Conservation (phyloP, 2,329 filamentous ascomycete species). For the Fusarium sp. region DNA sequence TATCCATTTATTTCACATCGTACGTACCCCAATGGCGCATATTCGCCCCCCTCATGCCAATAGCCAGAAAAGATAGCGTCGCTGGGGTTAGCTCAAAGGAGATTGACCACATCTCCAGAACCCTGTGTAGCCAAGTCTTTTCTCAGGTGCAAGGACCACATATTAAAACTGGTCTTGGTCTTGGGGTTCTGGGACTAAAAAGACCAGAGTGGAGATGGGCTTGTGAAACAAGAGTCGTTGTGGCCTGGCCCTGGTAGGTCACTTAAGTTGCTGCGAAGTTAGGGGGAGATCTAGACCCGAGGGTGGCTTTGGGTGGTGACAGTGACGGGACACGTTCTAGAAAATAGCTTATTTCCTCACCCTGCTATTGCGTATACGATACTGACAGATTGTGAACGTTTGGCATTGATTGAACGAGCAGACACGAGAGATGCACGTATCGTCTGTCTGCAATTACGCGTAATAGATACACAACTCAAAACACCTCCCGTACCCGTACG, state of each 20-base stretch:
- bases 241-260: not conserved
- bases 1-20: not conserved
- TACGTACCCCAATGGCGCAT: not conserved
- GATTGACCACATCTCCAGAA: not conserved
- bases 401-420: not conserved
- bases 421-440: not conserved
- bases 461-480: conserved; percentile 4
- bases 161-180: not conserved
- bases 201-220: not conserved
- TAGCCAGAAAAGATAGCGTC: not conserved
- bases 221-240: not conserved
- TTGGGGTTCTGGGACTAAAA: not conserved
- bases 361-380: not conserved
- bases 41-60: not conserved
- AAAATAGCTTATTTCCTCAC: not conserved
- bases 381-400: not conserved
- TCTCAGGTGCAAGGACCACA: conserved; percentile 6
- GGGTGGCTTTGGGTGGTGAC: not conserved
- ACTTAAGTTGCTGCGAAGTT: not conserved
- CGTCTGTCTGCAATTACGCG: not conserved
- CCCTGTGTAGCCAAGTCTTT: conserved; percentile 3
- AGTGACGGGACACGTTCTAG: not conserved
- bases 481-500: not conserved
- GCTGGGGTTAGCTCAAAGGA: not conserved
- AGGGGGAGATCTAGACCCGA: not conserved